These are phyloP conservation scores for Gryganskiella cystojenkinii DNA, from an alignment of 192 early-diverging fungal species.

Conservation along the genomic window DNA sequence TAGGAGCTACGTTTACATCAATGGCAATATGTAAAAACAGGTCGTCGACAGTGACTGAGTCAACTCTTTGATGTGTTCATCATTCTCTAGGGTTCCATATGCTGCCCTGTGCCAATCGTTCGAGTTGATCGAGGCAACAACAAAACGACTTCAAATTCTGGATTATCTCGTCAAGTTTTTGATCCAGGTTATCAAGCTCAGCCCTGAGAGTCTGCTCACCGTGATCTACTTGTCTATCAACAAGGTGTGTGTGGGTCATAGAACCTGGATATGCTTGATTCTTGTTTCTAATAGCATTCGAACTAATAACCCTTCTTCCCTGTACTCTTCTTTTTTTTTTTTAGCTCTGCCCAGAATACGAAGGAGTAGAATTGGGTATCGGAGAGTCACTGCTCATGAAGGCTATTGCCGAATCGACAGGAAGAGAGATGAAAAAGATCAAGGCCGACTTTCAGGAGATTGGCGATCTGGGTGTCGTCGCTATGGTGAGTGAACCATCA, in stretches of 20 bases:
- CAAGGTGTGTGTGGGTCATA: conserved; percentile 59
- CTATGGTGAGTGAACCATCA: conserved; percentile 76
- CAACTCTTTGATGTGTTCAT: too few species aligned
- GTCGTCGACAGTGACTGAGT: too few species aligned
- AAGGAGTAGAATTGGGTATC: conserved; percentile 95
- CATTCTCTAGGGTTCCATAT: conserved; percentile 74
- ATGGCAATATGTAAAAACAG: too few species aligned
- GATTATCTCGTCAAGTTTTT: conserved; percentile 80
- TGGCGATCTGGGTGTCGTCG: conserved; percentile 94
- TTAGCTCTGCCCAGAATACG: conserved; percentile 92
- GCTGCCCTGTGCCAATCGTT: conserved; percentile 90
- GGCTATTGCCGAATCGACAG: conserved; percentile 91
- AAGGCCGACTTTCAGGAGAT: conserved; percentile 80
- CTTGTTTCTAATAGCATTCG: too few species aligned
- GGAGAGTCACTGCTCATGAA: conserved; percentile 95
- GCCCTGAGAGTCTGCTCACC: conserved; percentile 73
- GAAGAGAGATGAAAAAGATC: conserved; percentile 76
- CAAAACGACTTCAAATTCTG: conserved; percentile 87
- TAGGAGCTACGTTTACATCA: neutral
- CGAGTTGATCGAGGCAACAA: conserved; percentile 87
- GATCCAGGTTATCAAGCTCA: conserved; percentile 67
- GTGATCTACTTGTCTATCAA: conserved; percentile 94
- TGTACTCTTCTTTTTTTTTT: neutral
- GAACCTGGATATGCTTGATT: neutral
- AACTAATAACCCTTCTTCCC: neutral